These are phyloP conservation scores for Eucommia ulmoides DNA, from an alignment of 257 asterid genomes.

Conservation along the genomic window DNA sequence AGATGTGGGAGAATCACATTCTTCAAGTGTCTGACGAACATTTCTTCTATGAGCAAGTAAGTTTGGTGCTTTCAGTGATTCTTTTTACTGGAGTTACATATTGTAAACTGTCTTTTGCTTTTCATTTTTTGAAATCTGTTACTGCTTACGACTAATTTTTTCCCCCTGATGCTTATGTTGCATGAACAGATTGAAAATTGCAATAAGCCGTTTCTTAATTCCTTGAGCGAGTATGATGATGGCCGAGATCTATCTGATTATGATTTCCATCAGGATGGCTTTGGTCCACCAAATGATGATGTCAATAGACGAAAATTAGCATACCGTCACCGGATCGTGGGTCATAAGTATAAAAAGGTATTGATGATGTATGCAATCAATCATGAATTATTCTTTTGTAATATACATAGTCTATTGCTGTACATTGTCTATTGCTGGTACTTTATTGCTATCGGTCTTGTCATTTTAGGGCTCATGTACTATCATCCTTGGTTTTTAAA, in stretches of 20 bases:
- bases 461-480: not conserved
- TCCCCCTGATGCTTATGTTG: too few relatives aligned
- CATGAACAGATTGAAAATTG: conserved; percentile 71
- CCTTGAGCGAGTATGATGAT: conserved; percentile 52
- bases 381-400: too few relatives aligned
- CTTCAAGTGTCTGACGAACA: conserved; percentile 67
- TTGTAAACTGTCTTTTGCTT: not conserved
- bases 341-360: conserved; percentile 78
- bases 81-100: not conserved
- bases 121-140: not conserved
- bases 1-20: conserved; percentile 74
- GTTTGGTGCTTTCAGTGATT: conserved; percentile 2
- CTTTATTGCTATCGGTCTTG: not conserved
- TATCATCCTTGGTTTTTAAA: not conserved
- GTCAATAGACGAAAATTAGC: conserved; percentile 61
- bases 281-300: conserved; percentile 49
- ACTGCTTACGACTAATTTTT: conserved; percentile 5
- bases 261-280: conserved; percentile 57
- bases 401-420: too few relatives aligned
- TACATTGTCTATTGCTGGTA: too few relatives aligned
- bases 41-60: conserved; percentile 84
- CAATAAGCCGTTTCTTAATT: conserved; percentile 77
- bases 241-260: conserved; percentile 61
- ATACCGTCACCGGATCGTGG: conserved; percentile 57
- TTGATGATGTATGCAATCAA: not conserved